Conservation (phyloP, 2,329 filamentous ascomycete species). For the Phyllosticta citribraziliensis region DNA sequence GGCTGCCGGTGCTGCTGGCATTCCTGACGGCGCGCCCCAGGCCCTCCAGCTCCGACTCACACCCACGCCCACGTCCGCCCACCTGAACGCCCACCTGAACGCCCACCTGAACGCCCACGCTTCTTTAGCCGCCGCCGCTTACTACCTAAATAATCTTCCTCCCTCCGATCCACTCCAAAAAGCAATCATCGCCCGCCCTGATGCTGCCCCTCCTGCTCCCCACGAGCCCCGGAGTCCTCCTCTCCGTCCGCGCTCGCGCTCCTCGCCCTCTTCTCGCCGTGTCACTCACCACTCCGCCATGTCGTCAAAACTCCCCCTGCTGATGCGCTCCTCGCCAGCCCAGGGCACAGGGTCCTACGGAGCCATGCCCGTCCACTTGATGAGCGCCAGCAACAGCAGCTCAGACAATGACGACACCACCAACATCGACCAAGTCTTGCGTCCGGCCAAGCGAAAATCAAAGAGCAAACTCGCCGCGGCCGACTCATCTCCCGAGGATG, state of each 20-base stretch:
- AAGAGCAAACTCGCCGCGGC: constrained; percentile 13
- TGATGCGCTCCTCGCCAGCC: constrained; percentile 50
- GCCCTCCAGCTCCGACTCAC: not conserved
- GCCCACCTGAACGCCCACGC: not conserved
- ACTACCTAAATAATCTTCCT: not conserved
- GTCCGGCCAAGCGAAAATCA: constrained; percentile 14
- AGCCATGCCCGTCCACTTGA: constrained; percentile 40
- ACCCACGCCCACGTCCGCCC: not conserved
- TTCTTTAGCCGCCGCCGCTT: not conserved
- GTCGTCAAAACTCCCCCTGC: constrained; percentile 44
- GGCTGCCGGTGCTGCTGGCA: not conserved
- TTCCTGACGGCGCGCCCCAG: not conserved
- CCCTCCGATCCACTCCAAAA: not conserved
- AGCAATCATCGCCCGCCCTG: constrained; percentile 1
- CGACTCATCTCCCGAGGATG: not conserved
- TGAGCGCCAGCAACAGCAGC: constrained; percentile 28
- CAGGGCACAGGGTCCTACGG: constrained; percentile 54
- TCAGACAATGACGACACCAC: constrained; percentile 23
- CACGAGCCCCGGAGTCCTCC: constrained; percentile 3
- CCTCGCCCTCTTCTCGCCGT: not conserved
- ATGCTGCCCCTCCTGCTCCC: constrained; percentile 3
- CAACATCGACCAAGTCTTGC: constrained; percentile 16
- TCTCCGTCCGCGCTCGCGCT: not conserved
- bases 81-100: not conserved
- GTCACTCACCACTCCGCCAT: constrained; percentile 19